Evolutionary conservation across 2,329 filamentous ascomycete genomes (phyloP), one percentile per base, ranked within the genome.

Genomic region (Dothideomycetes sp.): DNA sequence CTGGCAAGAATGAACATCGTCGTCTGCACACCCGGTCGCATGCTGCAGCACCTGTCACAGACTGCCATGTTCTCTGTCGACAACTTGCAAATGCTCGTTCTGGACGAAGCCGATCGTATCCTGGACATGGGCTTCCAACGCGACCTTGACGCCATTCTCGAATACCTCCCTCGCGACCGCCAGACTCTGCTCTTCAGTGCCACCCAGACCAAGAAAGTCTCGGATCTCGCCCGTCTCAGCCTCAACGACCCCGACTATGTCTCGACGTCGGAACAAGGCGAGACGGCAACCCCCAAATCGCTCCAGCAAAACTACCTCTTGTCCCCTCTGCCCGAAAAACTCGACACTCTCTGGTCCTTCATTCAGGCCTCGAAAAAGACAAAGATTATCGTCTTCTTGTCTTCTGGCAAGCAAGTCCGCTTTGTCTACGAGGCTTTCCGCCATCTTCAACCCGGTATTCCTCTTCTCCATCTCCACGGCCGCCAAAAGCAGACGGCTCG

Each of bases 81-180:
- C 58, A 91, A 94, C 58, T 62, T 98, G 48, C 85, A 94, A 64
- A 84, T 98, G 59, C 68, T 98, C 36, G 88, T 98, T 0, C 69
- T 98, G 43, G 91, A 98, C 54, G 91, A 98, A 62, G 91, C 91
- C 3, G 91, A 98, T 61, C 78, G 91, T 27, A 95, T 95, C 55
- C 79, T 98, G 73, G 91, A 98, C 56, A 91, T 96, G 86, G 91
- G 91, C 4, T 98, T 98, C 60, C 82, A 94, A 61, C 70, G 73
- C 4, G 85, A 85, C 1, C 80, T 98, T 3, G 91, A 98, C 62
- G 91, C 91, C 0, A 83, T 98, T 36, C 66, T 98, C 19, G 87
- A 94, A 47, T 93, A 96, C 58, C 69, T 98, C 2, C 91, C 91
- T 1, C 80, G 78, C 52, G 69, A 81, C 19, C 73, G 91, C 47